These are phyloP conservation scores for Closterium sp. DNA, from an alignment of 139 green algal species.

Conservation along the genomic window DNA sequence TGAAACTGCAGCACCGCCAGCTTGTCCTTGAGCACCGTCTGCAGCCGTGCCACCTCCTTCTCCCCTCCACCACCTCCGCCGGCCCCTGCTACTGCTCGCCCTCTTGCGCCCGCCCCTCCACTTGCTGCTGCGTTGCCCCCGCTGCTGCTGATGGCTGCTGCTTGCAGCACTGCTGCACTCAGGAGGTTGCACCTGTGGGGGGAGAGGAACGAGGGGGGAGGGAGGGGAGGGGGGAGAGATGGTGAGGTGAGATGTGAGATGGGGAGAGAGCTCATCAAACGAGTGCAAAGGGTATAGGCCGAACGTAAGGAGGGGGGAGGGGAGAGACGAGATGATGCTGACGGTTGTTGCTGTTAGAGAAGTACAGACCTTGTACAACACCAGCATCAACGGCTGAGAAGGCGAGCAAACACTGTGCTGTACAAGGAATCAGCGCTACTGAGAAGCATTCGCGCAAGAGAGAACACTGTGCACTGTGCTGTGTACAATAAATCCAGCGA, in stretches of 20 bases:
- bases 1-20: conserved; percentile 46
- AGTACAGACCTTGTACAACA: too few relatives aligned
- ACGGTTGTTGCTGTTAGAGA: too few relatives aligned
- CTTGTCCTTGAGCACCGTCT: conserved; percentile 43
- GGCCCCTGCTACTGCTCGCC: background rate
- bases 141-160: conserved; percentile 25
- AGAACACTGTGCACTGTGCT: too few relatives aligned
- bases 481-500: too few relatives aligned
- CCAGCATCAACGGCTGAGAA: too few relatives aligned
- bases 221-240: background rate
- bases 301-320: too few relatives aligned
- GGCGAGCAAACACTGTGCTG: too few relatives aligned
- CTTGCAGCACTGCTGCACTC: conserved; percentile 43
- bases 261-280: too few relatives aligned
- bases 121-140: background rate
- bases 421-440: too few relatives aligned
- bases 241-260: background rate
- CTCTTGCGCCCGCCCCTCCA: background rate
- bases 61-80: background rate
- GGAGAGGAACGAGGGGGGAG: background rate
- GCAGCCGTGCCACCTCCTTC: background rate
- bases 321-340: too few relatives aligned
- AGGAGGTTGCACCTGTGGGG: conserved; percentile 24
- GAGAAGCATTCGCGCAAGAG: too few relatives aligned
- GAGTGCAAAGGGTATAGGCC: too few relatives aligned